Conservation (phyloP, 2,329 filamentous ascomycete species). For the Diaporthe velutina region DNA sequence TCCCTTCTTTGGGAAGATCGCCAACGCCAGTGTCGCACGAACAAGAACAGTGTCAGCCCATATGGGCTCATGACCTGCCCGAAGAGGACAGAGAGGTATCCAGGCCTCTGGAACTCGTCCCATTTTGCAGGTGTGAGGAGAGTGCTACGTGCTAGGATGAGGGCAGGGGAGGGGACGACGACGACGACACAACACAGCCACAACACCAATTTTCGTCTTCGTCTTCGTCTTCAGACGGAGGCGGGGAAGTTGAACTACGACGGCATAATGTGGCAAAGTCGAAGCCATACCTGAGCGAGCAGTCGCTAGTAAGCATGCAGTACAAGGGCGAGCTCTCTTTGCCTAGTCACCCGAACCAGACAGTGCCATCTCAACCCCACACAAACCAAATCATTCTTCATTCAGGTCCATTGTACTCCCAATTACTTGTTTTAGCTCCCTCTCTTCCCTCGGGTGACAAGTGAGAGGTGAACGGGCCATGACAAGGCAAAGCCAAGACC, state of each 20-base stretch:
- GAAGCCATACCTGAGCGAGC: background rate
- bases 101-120: background rate
- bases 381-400: background rate
- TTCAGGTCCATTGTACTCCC: background rate
- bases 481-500: background rate
- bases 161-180: background rate
- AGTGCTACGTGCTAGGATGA: too few relatives aligned
- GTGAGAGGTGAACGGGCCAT: background rate
- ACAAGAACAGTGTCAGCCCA: background rate
- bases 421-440: too few relatives aligned
- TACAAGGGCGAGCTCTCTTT: background rate
- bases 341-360: background rate
- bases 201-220: background rate
- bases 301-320: background rate
- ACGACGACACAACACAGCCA: constrained; percentile 2
- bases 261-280: background rate
- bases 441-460: background rate
- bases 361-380: background rate
- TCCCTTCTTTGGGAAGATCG: constrained; percentile 9
- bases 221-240: background rate
- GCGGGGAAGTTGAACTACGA: background rate
- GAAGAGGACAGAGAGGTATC: background rate
- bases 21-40: constrained; percentile 27
- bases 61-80: background rate
- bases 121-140: background rate